Percentiles rank a stretch among this genome's conserved stretches.
These are phyloP conservation scores for Pisolithus thermaeus DNA, from an alignment of 1,284 basidiomycete genomes.

Conservation along the genomic window DNA sequence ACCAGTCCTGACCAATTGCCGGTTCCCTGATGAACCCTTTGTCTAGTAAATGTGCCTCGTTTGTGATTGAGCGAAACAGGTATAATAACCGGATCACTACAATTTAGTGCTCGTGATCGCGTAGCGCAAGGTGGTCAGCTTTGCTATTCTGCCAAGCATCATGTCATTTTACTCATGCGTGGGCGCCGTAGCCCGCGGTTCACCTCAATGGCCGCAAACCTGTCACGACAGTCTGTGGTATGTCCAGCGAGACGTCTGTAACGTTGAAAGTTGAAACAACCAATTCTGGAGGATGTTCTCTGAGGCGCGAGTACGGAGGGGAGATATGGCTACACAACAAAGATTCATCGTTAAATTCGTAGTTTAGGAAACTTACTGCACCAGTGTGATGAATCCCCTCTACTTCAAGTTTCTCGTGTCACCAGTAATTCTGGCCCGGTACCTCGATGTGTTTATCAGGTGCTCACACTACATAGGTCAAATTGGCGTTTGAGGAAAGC, in stretches of 20 bases:
- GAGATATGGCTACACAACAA: constrained; percentile 62
- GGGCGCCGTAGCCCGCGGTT: constrained; percentile 68
- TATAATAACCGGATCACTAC: constrained; percentile 7
- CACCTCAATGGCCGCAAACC: not conserved
- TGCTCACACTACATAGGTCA: too few species aligned
- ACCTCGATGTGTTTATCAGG: too few species aligned
- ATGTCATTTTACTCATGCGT: constrained; percentile 76
- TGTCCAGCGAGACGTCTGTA: constrained; percentile 73
- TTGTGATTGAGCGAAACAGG: constrained; percentile 12
- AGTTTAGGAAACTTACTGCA: constrained; percentile 62
- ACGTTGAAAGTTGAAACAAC: constrained; percentile 74
- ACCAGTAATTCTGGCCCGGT: constrained; percentile 34
- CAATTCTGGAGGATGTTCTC: constrained; percentile 69
- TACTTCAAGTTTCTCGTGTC: constrained; percentile 66
- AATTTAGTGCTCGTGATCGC: constrained; percentile 21
- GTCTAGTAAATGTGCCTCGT: constrained; percentile 6
- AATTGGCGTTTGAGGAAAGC: too few species aligned
- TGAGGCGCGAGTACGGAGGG: constrained; percentile 72
- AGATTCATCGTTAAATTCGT: not conserved
- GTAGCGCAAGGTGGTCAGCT: constrained; percentile 63
- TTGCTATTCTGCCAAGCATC: constrained; percentile 76
- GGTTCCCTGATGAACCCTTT: too few species aligned
- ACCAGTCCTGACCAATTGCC: too few species aligned
- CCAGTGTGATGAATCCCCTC: constrained; percentile 60
- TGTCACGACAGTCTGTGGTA: constrained; percentile 11